A percentile compares a stretch with the other conserved stretches of the same genome.
Evolutionary conservation across 2,329 filamentous ascomycete species (phyloP).

Genomic region (Didymella pomorum): DNA sequence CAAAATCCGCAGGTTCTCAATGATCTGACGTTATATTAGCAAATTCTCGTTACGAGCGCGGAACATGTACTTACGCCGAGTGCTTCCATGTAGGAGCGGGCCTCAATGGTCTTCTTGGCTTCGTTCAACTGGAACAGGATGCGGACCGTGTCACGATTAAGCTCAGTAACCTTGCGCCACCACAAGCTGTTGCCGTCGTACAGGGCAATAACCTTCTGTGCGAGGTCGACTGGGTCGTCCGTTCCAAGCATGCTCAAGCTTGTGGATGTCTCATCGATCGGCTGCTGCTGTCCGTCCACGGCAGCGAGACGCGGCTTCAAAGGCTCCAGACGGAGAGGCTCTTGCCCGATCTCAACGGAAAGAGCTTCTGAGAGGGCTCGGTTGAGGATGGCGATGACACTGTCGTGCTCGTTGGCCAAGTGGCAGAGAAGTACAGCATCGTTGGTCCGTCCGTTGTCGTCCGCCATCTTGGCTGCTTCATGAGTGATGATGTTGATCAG

Average conservation of each 20-base stretch:
- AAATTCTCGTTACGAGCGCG: not conserved
- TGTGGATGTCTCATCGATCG: conserved; percentile 43
- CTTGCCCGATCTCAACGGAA: conserved; percentile 83
- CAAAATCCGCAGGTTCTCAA: conserved; percentile 77
- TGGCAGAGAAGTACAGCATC: conserved; percentile 96
- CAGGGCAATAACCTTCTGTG: conserved; percentile 67
- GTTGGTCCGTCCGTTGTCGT: conserved; percentile 91
- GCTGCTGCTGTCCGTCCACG: conserved; percentile 39
- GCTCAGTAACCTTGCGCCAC: conserved; percentile 65
- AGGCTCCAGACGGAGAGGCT: conserved; percentile 78
- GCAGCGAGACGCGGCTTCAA: conserved; percentile 71
- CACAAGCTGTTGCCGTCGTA: conserved; percentile 70
- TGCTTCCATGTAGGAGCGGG: conserved; percentile 66
- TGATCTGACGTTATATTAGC: conserved; percentile 62
- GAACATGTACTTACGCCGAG: conserved; percentile 65
- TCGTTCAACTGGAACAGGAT: conserved; percentile 68
- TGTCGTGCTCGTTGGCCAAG: conserved; percentile 92
- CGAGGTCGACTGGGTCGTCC: conserved; percentile 71
- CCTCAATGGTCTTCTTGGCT: conserved; percentile 67
- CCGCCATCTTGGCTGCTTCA: conserved; percentile 89
- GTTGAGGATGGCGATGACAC: conserved; percentile 89
- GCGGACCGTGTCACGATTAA: conserved; percentile 66
- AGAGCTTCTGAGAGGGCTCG: conserved; percentile 89
- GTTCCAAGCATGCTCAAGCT: conserved; percentile 71
- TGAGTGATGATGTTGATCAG: conserved; percentile 92